Evolutionary conservation across 257 asterid genomes (phyloP).

Genomic region (Solanum virginianum): DNA sequence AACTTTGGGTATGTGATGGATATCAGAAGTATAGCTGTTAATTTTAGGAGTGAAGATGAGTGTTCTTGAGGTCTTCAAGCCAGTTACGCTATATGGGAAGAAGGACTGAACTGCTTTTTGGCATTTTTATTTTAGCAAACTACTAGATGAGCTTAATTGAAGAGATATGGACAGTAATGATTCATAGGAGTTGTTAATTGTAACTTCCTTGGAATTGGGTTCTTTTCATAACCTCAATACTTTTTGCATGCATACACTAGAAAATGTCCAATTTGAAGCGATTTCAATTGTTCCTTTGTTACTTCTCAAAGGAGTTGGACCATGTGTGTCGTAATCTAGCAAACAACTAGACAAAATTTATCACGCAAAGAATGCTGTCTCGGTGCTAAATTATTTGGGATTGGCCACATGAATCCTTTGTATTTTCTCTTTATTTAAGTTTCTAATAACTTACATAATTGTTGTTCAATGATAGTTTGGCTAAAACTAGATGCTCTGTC

Average conservation of each 20-base stretch:
- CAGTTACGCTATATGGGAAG: not conserved
- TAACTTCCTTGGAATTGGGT: not conserved
- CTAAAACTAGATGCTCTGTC: not conserved
- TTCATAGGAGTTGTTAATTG: not conserved
- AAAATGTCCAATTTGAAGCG: not conserved
- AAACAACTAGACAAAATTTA: not conserved
- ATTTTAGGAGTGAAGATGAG: not conserved
- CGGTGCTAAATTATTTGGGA: not conserved
- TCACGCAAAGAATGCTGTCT: not conserved
- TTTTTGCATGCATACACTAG: not conserved
- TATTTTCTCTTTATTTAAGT: not conserved
- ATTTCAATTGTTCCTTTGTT: not conserved
- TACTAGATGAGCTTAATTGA: not conserved
- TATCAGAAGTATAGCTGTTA: not conserved
- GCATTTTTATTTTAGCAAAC: not conserved
- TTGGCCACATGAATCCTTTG: not conserved
- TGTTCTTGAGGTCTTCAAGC: not conserved
- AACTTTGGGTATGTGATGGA: not conserved
- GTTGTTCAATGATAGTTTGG: not conserved
- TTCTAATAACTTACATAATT: not conserved
- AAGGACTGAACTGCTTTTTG: not conserved
- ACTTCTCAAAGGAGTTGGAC: not conserved
- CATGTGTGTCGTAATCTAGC: not conserved
- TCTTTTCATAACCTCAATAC: not conserved
- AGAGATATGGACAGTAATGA: not conserved